phyloP scores from a whole-genome alignment of 2,329 filamentous ascomycete genomes.

The Hypomyces rosellus region DNA sequence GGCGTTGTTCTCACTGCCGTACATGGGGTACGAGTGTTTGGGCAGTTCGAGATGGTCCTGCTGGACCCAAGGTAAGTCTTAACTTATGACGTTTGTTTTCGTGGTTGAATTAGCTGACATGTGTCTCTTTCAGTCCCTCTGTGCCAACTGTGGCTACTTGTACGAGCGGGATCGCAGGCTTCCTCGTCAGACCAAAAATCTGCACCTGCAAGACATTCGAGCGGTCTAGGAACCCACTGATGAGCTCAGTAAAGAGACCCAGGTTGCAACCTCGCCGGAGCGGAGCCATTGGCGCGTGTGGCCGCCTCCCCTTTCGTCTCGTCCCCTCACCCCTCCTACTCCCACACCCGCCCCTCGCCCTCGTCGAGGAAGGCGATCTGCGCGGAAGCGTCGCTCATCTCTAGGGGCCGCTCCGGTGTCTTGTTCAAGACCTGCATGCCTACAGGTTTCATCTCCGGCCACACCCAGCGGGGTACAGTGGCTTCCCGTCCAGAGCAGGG shows the following conservation, averaged over 20 bases:
- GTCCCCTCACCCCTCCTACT: background rate
- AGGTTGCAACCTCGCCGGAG: background rate
- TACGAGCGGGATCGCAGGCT: slow-evolving; percentile 83
- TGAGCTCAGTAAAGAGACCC: slow-evolving; percentile 15
- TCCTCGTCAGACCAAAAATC: slow-evolving; percentile 46
- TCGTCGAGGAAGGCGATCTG: background rate
- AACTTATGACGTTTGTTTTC: too few species aligned
- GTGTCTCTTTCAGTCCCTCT: slow-evolving; percentile 58
- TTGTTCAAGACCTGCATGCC: too few species aligned
- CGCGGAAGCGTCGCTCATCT: background rate
- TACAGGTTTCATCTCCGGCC: too few species aligned
- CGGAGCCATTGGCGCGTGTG: background rate
- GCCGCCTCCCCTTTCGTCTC: background rate
- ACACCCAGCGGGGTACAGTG: background rate
- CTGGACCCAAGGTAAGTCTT: slow-evolving; percentile 66
- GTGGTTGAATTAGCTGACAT: background rate
- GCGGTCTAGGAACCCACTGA: slow-evolving; percentile 22
- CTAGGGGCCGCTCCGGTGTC: too few species aligned
- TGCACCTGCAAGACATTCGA: slow-evolving; percentile 30
- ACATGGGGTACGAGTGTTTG: slow-evolving; percentile 88
- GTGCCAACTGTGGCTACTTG: slow-evolving; percentile 85
- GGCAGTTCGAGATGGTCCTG: slow-evolving; percentile 88
- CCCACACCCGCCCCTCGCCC: slow-evolving; percentile 2
- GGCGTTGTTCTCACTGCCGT: slow-evolving; percentile 83
- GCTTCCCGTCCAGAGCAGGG: slow-evolving; percentile 7